Conservation (phyloP, 306 rosid species). For the Geum urbanum region DNA sequence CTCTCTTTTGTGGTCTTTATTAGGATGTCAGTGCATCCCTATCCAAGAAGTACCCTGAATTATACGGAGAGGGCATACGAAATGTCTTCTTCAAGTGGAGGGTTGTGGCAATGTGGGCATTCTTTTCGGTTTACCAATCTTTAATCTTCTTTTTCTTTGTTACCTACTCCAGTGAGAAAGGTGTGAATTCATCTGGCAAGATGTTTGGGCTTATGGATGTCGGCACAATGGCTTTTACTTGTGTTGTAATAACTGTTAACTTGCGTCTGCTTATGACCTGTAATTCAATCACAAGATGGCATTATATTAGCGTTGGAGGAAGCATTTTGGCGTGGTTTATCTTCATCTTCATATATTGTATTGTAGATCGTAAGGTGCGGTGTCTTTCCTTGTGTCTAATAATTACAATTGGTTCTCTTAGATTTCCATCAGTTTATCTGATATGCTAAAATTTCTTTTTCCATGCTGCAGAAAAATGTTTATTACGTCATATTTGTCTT, state of each 20-base stretch:
- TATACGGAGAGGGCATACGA: slow-evolving; percentile 82
- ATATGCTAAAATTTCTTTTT: slow-evolving; percentile 10
- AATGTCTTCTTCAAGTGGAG: slow-evolving; percentile 82
- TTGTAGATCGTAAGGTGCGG: slow-evolving; percentile 66
- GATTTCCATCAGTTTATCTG: slow-evolving; percentile 11
- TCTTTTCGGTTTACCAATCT: slow-evolving; percentile 85
- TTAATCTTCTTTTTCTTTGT: slow-evolving; percentile 68
- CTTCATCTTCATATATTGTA: slow-evolving; percentile 65
- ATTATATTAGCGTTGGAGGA: slow-evolving; percentile 87
- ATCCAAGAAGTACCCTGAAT: slow-evolving; percentile 91
- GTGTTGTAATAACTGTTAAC: slow-evolving; percentile 84
- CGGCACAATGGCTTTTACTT: slow-evolving; percentile 92
- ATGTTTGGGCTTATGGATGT: slow-evolving; percentile 89
- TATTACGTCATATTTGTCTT: slow-evolving; percentile 74
- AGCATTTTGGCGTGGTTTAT: slow-evolving; percentile 87
- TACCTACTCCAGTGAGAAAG: slow-evolving; percentile 43
- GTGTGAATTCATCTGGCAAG: slow-evolving; percentile 64
- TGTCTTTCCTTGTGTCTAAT: slow-evolving; percentile 1
- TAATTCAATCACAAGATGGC: slow-evolving; percentile 90
- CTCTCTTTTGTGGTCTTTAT: slow-evolving; percentile 3
- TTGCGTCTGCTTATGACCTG: slow-evolving; percentile 79
- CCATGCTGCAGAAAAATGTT: slow-evolving; percentile 70
- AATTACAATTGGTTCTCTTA: slow-evolving; percentile 4
- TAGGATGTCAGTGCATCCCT: slow-evolving; percentile 93
- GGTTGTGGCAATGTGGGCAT: slow-evolving; percentile 88